A percentile compares a stretch with the other conserved stretches of the same genome.
phyloP scores from a whole-genome alignment of 1,139 yeast genomes.

The Geotrichum restrictum region DNA sequence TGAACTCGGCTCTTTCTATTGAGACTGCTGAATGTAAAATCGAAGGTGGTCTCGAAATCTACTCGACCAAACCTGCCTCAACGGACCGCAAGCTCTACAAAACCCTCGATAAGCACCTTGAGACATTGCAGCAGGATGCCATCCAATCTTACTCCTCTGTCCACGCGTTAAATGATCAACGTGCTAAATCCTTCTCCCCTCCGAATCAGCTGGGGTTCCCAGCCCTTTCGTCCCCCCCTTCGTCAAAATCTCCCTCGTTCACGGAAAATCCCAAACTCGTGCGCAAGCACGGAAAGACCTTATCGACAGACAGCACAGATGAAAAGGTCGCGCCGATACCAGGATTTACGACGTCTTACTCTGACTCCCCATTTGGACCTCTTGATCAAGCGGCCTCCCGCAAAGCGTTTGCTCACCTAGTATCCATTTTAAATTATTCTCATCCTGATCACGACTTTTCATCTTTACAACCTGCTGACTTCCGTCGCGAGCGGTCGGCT shows the following conservation, averaged over 20 bases:
- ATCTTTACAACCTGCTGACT: slow-evolving; percentile 80
- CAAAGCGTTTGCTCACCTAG: slow-evolving; percentile 82
- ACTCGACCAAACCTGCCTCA: slow-evolving; percentile 89
- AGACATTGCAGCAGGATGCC: slow-evolving; percentile 28
- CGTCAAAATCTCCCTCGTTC: slow-evolving; percentile 16
- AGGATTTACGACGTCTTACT: slow-evolving; percentile 25
- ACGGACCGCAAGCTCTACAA: slow-evolving; percentile 85
- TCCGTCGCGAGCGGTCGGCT: slow-evolving; percentile 51
- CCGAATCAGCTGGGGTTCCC: slow-evolving; percentile 6
- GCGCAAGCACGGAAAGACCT: slow-evolving; percentile 10
- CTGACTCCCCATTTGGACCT: slow-evolving; percentile 86
- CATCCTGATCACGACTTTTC: slow-evolving; percentile 96
- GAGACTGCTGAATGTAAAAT: slow-evolving; percentile 84
- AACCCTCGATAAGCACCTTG: slow-evolving; percentile 70
- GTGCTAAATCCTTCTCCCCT: slow-evolving; percentile 24
- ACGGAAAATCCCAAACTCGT: slow-evolving; percentile 11
- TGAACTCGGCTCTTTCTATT: slow-evolving; percentile 81
- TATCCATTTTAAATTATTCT: slow-evolving; percentile 84
- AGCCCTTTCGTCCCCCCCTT: slow-evolving; percentile 16
- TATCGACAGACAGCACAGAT: slow-evolving; percentile 8
- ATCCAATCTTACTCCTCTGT: slow-evolving; percentile 21
- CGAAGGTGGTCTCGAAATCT: slow-evolving; percentile 89
- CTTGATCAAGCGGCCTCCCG: slow-evolving; percentile 77
- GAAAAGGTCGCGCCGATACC: slow-evolving; percentile 12
- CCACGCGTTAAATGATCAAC: slow-evolving; percentile 22